Percentiles rank a stretch among this genome's conserved stretches.
These are phyloP conservation scores for Xylogone sp. DNA, from an alignment of 2,329 filamentous ascomycete genomes.

Conservation along the genomic window DNA sequence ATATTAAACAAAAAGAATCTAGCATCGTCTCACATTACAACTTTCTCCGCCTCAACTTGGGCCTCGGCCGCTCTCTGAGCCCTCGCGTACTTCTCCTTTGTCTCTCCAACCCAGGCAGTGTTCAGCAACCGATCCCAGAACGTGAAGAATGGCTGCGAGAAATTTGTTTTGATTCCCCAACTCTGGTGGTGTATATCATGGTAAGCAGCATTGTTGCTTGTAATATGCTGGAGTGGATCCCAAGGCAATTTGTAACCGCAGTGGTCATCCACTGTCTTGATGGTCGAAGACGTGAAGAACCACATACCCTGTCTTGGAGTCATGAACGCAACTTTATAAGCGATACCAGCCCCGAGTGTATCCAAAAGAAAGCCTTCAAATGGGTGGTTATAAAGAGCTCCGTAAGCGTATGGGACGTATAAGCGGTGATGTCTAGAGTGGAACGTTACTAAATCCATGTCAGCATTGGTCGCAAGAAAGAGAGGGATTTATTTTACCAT, in stretches of 20 bases:
- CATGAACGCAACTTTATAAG: slow-evolving; percentile 78
- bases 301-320: slow-evolving; percentile 80
- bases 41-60: slow-evolving; percentile 21
- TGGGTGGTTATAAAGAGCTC: slow-evolving; percentile 94
- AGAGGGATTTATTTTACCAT: slow-evolving; percentile 59
- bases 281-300: slow-evolving; percentile 84
- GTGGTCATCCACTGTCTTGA: slow-evolving; percentile 98
- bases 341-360: slow-evolving; percentile 80
- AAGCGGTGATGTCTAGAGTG: slow-evolving; percentile 95
- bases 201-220: slow-evolving; percentile 92
- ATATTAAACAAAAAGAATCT: background rate
- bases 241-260: slow-evolving; percentile 95
- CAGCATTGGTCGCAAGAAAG: slow-evolving; percentile 5
- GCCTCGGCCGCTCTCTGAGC: slow-evolving; percentile 25
- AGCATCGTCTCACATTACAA: slow-evolving; percentile 8
- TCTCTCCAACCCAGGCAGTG: slow-evolving; percentile 45
- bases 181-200: slow-evolving; percentile 99
- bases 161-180: slow-evolving; percentile 98
- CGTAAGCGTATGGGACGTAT: slow-evolving; percentile 96
- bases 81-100: slow-evolving; percentile 21
- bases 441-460: slow-evolving; percentile 63
- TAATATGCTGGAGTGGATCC: slow-evolving; percentile 89
- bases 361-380: slow-evolving; percentile 92
- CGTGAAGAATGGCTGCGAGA: slow-evolving; percentile 88
- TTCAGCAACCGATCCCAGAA: slow-evolving; percentile 85